Base-by-base conservation (phyloP, 495 filamentous ascomycete species). In the Pseudevernia furfuracea region DNA sequence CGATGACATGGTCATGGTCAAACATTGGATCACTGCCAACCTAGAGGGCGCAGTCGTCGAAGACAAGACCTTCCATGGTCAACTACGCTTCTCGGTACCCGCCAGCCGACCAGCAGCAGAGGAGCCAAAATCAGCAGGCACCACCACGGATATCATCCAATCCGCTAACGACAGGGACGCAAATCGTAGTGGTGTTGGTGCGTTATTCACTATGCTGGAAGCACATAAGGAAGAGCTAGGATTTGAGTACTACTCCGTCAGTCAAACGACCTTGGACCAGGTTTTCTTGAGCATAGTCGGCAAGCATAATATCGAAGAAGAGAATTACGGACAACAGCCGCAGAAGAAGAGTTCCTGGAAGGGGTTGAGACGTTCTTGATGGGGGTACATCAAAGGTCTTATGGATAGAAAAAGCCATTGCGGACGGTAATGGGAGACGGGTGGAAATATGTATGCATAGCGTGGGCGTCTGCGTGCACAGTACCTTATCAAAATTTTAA, bases 251-350 rank as follows among this genome's bases (percentile, higher is more conserved):
- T 95, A 89, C 71, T 88, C 85, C 55, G 88, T 92, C 67, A 87
- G 82, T 56, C 89, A 88, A 66, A 91, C 89, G 58, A 92, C 89
- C 41, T 78, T 95, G 64, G 91, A 95, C 74, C 88, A 94, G 77
- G 90, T 95, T 1, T 96, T 96, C 74, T 75, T 96, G 76, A 84
- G 76, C 46, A 91, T 95, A 66, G 89, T 94, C 0, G 84, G 84
- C 23, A 81, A 82, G 72, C 87, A 93, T 72, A 83, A 90, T 74
- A 83, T 95, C 3, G 74, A 80, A 60, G 91, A 95, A 74, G 90
- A 93, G 76, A 87, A 89, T 62, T 87, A 85, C 63, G 73, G 74
- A 34, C 73, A 75, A 57, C 69, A 74, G 56, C 58, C 32, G 5
- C 56, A 38, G 41, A 39, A 44, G 38, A 63, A 63, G 44, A 43